Evolutionary conservation across 306 rosid species (phyloP), one percentile per base, ranked within the genome.

Genomic region (Vigna trinervia): DNA sequence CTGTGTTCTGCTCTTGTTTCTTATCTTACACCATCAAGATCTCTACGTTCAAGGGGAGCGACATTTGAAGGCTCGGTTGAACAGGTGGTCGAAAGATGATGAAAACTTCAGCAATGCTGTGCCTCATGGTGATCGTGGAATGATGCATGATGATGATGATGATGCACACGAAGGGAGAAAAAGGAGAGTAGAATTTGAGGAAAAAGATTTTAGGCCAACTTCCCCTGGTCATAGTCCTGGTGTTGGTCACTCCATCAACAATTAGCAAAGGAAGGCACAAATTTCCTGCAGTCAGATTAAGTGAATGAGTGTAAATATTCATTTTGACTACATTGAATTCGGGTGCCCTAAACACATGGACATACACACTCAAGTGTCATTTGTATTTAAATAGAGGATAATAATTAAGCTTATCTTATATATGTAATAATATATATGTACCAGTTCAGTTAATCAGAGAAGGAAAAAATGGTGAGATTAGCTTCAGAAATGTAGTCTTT

Each of bases 211-310:
- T 47, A 83, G 84, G 65, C 86, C 84, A 14, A 83, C 84, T 1
- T 61, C 84, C 3, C 84, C 86, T 5, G 84, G 84, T 53, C 81
- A 79, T 62, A 83, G 86, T 62, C 84, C 86, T n/a, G 86, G 86
- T 36, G 86, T 83, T 62, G 86, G 86, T 69, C 86, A 83, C 70
- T 83, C 84, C 73, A 54, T 61, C 66, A 61, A 83, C 32, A 75
- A 79, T 8, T 83, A n/a, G 26, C 26, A 23, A 23, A 23, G 11
- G 22, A n/a, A n/a, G 11, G 22, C 26, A 45, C 12, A 36, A 1
- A 17, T 36, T 61, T 61, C 23, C 12, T 61, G 22, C 14, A 39
- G 50, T 64, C 70, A 64, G 38, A 38, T 64, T 9, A n/a, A 64
- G 4, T 34, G 47, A 62, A 62, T n/a, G 14, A 36, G 22, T 62